Evolutionary conservation across 805 yeast species (phyloP), one percentile per base, ranked within the genome.

Genomic region (Candida maris): DNA sequence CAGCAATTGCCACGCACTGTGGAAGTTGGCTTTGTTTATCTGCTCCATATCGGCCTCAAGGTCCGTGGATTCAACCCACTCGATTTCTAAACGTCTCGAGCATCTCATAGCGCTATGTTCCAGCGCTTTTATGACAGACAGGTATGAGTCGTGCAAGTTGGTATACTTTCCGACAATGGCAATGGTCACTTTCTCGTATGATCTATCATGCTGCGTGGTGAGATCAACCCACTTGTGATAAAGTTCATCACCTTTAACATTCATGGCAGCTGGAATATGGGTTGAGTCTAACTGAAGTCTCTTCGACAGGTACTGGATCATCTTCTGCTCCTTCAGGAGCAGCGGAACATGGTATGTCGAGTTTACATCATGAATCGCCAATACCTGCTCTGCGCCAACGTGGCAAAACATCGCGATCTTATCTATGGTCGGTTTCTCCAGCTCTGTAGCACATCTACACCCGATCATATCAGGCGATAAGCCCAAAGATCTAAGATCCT

Each of bases 381-480:
- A 75, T 32, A 93, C 97, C 70, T 94, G 97, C 39, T 91, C 88
- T n/a, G 95, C 85, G 20, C 96, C 97, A 51, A 93, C 98, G 59
- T 93, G 97, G 65, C 97, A 91, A 68, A 93, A 93, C 97, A 93
- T 93, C 41, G 97, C 93, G 57, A 93, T 91, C 68, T 93, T 93
- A 47, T 85, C 91, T 57, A 83, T 85, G n/a, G 96, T 88, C 47
- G 88, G 79, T 40, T 67, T 65, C 55, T 85, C 95, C 51, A 93
- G 75, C 56, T 75, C 75, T 49, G 84, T 84, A 35, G 86, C 73
- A 71, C 99, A 93, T 70, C 99, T 80, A 71, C 97, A 91, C 39
- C 97, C 98, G 68, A 93, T 87, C 79, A 93, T 82, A 64, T 93
- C 97, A 15, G 97, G 97, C 25, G 81, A 78, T 61, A 93, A 76